Base-by-base conservation (phyloP, 108 stramenopile genomes). In the Cyclotella cryptica region DNA sequence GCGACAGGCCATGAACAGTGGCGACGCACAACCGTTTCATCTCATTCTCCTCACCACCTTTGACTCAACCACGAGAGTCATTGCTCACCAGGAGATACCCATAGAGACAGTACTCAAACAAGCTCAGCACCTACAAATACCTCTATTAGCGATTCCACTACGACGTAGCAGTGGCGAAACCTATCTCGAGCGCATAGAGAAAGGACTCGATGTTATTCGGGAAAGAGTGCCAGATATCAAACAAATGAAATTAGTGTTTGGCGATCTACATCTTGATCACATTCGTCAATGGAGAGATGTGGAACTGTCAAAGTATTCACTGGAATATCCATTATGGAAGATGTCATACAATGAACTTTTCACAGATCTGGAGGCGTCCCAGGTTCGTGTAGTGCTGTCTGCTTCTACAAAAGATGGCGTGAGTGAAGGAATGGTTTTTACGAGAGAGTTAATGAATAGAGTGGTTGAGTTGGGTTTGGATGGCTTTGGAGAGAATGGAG, bases 251-350 rank as follows among this genome's bases (percentile, higher is more conserved):
- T 69, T 96, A 30, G 92, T 85, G 11, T 96, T 96, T 85, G 97
- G 97, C 17, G 97, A 98, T 84, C 85, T 98, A 45, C 96, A 98
- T 82, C 81, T 98, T n/a, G 89, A 92, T 26, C 93, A 96, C 42
- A 89, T 98, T 24, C 86, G 90, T 10, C 73, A 74, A 15, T 98
- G 97, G 97, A 84, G 97, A 46, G 88, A 92, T 13, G 74, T 79
- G 13, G 68, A 77, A 39, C 52, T 96, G 4, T 43, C 67, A 22
- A 29, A 88, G 11, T 87, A 78, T 72, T 17, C 75, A 26, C 57
- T 90, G 43, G 84, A 93, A 62, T 93, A 87, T 72, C 95, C 95
- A 11, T 61, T 96, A 17, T 94, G 88, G 87, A 84, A 93, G 18
- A 74, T 76, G 4, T 39, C 77, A 7, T 96, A 96, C 72, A 60